phyloP scores from a whole-genome alignment of 2,329 filamentous ascomycete genomes.

The Clarireedia paspali region DNA sequence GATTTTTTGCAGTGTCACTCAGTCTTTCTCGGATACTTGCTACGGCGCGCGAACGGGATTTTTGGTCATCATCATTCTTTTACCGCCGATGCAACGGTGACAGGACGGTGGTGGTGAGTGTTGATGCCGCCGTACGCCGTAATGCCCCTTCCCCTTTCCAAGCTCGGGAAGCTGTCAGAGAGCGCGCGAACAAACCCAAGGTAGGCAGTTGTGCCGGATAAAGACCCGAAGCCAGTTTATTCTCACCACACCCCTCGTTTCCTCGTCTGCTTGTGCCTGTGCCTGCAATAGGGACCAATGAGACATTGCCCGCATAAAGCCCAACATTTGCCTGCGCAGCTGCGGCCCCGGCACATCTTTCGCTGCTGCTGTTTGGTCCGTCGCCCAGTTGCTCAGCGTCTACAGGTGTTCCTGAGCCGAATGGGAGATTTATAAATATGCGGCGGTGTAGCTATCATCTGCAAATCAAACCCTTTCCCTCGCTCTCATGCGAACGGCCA shows the following conservation, averaged over 20 bases:
- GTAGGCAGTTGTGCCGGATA: neutral
- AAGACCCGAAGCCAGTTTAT: neutral
- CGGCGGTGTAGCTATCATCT: neutral
- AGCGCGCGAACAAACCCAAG: too few relatives aligned
- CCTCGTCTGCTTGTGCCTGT: neutral
- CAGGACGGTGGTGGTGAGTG: neutral
- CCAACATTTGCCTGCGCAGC: neutral
- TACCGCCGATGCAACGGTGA: conserved; percentile 3
- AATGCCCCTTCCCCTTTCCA: neutral
- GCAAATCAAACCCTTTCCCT: neutral
- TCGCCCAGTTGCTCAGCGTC: neutral
- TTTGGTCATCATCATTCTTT: conserved; percentile 1
- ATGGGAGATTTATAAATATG: neutral
- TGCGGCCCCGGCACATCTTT: conserved; percentile 1
- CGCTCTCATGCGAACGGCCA: neutral
- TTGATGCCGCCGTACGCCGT: neutral
- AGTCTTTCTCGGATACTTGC: neutral
- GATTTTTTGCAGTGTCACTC: neutral
- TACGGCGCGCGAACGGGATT: neutral
- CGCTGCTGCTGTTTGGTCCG: neutral
- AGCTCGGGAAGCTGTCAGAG: too few relatives aligned
- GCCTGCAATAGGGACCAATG: neutral
- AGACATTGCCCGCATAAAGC: conserved; percentile 1
- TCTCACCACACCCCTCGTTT: neutral
- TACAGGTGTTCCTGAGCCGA: conserved; percentile 6